Base-by-base conservation (phyloP, 1,284 basidiomycete genomes). In the Moesziomyces sp. region DNA sequence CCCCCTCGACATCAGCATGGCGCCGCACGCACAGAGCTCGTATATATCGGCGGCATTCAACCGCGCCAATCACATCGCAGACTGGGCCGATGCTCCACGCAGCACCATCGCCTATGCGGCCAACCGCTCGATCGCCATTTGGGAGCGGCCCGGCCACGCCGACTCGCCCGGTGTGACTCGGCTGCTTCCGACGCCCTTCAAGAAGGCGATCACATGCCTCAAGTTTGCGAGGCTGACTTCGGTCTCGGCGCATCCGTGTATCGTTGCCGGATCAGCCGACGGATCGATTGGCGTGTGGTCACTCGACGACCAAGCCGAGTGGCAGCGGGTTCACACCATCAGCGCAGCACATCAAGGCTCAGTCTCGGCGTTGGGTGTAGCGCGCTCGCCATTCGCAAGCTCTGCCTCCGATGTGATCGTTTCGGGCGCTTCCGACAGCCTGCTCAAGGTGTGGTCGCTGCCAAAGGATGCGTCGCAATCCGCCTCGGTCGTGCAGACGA, bases 31-130 rank as follows among this genome's bases (percentile, higher is more conserved):
- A 10, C 54, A 59, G 42, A 63, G 57, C 65, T 65, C 78, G 34
- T 82, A 82, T 50, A 74, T 76, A 16, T 74, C 81, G 38, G 76
- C 79, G 38, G 71, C 78, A 5, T 80, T 76, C 65, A 81, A 80
- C 63, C 71, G 80, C 40, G 62, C 66, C 24, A 67, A 75, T 34
- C 77, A 82, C 58, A 58, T 76, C 18, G 79, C 79, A 5, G 81
- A 82, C 46, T 80, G 80, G 74, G 61, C 74, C 38, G 35, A 52
- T 28, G 46, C 53, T 55, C 58, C 49, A 43, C 40, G 43, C 38
- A 46, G 55, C 42, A 44, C 56, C 34, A 64, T 81, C 19, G 78
- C 74, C 5, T 82, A 76, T 58, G 81, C 76, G 10, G 66, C 74
- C 24, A 76, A 81, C 71, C 74, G 77, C 47, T 66, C 66, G 47